Evolutionary conservation across 192 early-diverging fungal genomes (phyloP).

Genomic region (Coemansia umbellata): DNA sequence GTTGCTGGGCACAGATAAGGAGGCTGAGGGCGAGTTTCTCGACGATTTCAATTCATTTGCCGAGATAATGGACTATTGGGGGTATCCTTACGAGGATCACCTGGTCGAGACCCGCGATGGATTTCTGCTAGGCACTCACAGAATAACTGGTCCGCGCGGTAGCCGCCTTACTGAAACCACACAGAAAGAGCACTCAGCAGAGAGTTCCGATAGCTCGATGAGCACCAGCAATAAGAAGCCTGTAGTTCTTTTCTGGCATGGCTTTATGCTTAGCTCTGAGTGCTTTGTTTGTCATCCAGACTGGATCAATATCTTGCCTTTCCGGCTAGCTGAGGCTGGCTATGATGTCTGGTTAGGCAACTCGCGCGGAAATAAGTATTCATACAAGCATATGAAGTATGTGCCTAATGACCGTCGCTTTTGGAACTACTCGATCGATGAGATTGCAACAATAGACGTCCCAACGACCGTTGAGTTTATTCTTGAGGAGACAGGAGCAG

Average conservation of each 20-base stretch:
- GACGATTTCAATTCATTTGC: constrained; percentile 51
- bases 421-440: constrained; percentile 95
- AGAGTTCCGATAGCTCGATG: not conserved
- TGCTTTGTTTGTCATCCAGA: constrained; percentile 87
- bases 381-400: constrained; percentile 71
- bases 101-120: constrained; percentile 80
- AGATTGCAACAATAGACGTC: constrained; percentile 82
- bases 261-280: constrained; percentile 90
- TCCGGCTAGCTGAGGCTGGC: constrained; percentile 79
- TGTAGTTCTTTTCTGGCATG: constrained; percentile 92
- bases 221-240: constrained; percentile 51
- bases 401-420: constrained; percentile 66
- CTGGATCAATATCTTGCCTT: constrained; percentile 70
- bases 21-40: constrained; percentile 37
- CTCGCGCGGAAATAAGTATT: constrained; percentile 92
- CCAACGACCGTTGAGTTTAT: constrained; percentile 88
- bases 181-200: not conserved
- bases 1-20: constrained; percentile 26
- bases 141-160: constrained; percentile 57
- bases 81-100: constrained; percentile 81
- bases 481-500: constrained; percentile 71
- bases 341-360: constrained; percentile 98
- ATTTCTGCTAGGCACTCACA: constrained; percentile 79
- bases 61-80: constrained; percentile 58
- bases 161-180: not conserved